Base-by-base conservation (phyloP, 2,329 filamentous ascomycete species). In the Alternaria arborescens region DNA sequence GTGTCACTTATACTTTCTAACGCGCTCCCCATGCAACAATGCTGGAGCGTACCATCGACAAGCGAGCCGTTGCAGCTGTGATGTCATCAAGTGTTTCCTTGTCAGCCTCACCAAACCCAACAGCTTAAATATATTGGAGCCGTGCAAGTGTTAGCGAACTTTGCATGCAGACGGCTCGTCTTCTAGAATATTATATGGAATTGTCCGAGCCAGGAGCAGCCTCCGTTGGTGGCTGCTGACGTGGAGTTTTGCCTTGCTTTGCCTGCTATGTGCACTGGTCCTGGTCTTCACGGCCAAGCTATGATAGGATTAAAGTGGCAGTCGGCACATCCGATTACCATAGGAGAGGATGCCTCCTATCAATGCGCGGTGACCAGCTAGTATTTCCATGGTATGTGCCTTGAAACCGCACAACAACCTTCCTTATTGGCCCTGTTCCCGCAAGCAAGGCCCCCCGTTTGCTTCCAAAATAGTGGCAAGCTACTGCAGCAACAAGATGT, bases 171-270 rank as follows among this genome's bases (percentile, higher is more conserved):
- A 48, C 44, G 30, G 5, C 10, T 20, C n/a, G 18, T 30, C 32
- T 48, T 48, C 28, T 20, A 34, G 44, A 48, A 48, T 22, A 20
- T 34, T 28, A 32, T 18, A 48, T 34, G 18, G 28, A 48, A 48
- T 12, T 32, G 18, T 28, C 14, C 12, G 44, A 3, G 1, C 44
- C 30, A 48, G 28, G 28, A 28, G 4, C 28, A 48, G 28, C 4
- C 26, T 18, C 5, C 18, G 44, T 48, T 48, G 44, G 44, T 48
- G 28, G 28, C 44, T 48, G 44, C 44, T 48, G 28, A 48, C 44
- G 44, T 48, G 18, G 7, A 48, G 30, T 4, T 22, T 16, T 14
- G 44, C 44, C 44, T 48, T 8, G 28, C 34, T 28, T 28, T 34
- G 44, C 30, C 44, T 48, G 20, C 44, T 20, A 16, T 5, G n/a